Base-by-base conservation (phyloP, 202 grass and related monocot species). In the Cymbopogon flexuosus region DNA sequence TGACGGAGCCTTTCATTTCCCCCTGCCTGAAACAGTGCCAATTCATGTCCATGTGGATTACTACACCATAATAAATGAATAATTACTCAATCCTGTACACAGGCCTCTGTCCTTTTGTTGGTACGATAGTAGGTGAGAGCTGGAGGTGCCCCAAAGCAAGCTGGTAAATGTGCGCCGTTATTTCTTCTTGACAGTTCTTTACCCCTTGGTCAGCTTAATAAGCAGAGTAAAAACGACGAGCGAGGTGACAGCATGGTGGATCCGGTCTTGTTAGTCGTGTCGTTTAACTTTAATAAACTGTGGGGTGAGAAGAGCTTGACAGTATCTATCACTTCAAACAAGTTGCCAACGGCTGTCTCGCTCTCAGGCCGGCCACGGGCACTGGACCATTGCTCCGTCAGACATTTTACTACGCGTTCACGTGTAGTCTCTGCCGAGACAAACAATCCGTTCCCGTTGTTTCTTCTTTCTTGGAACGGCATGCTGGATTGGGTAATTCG, bases 271-370 rank as follows among this genome's bases (percentile, higher is more conserved):
- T 76, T 47, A 81, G 2, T 37, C 10, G 70, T 35, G 70, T 59
- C 47, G 4, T 66, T 60, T 31, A 35, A 8, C 1, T 31, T 49
- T 47, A 18, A 74, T 58, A 73, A 34, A 54, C 16, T 2, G 45
- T 73, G 18, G 0, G n/a, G n/a, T n/a, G n/a, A n/a, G n/a, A n/a
- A 19, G 49, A 69, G 24, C 24, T 72, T 81, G 81, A 62, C 57
- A 31, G 46, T 81, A 72, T 35, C 65, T 58, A 70, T 33, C 65
- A 66, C 81, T 85, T 85, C 78, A 81, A 89, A 85, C 45, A 34
- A 68, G 70, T 68, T 54, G 66, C 67, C 67, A 89, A 81, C 87
- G 77, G 81, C 80, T 70, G 49, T 73, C 35, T 40, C 39, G 39
- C 8, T 40, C 39, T 65, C n/a, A 10, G 19, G 19, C 8, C 21